A percentile compares a stretch with the other conserved stretches of the same genome.
Conservation (phyloP, 1,284 basidiomycete species). For the Entoloma clypeatum region DNA sequence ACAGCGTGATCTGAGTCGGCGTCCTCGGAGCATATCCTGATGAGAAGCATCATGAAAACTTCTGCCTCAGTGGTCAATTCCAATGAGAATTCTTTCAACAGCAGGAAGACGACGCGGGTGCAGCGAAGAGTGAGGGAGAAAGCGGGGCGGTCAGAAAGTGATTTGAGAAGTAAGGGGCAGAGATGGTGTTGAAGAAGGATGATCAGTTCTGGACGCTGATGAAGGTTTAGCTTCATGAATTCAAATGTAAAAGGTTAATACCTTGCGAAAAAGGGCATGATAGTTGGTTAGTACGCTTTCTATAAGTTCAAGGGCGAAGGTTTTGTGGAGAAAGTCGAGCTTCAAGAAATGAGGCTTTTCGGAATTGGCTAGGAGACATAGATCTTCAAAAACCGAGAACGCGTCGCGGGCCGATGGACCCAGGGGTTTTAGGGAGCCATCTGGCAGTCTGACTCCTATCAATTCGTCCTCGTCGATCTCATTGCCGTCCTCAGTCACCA, state of each 20-base stretch:
- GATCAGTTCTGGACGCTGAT: slow-evolving; percentile 77
- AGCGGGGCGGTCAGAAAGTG: slow-evolving; percentile 76
- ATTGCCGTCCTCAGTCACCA: slow-evolving; percentile 73
- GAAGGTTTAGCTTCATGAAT: slow-evolving; percentile 1
- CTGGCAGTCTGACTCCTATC: slow-evolving; percentile 52
- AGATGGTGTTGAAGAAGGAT: slow-evolving; percentile 85
- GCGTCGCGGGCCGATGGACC: slow-evolving; percentile 84
- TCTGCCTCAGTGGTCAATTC: slow-evolving; percentile 81
- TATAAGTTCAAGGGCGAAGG: slow-evolving; percentile 93
- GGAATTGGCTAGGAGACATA: slow-evolving; percentile 82
- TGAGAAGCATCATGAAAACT: slow-evolving; percentile 80
- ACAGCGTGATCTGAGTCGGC: slow-evolving; percentile 36
- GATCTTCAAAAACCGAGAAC: slow-evolving; percentile 84
- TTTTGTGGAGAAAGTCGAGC: slow-evolving; percentile 84
- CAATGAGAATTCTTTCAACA: slow-evolving; percentile 87
- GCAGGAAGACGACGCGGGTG: slow-evolving; percentile 88
- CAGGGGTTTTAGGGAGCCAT: slow-evolving; percentile 58
- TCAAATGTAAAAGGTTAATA: slow-evolving; percentile 29
- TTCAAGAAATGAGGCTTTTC: slow-evolving; percentile 84
- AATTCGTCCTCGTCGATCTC: slow-evolving; percentile 31
- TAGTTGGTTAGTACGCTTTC: slow-evolving; percentile 98
- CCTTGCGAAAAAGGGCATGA: slow-evolving; percentile 81
- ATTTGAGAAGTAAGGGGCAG: slow-evolving; percentile 85
- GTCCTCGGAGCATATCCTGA: slow-evolving; percentile 76
- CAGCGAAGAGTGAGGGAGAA: slow-evolving; percentile 91